These are phyloP conservation scores for Cytospora paraplurivora DNA, from an alignment of 2,329 filamentous ascomycete species.

Conservation along the genomic window DNA sequence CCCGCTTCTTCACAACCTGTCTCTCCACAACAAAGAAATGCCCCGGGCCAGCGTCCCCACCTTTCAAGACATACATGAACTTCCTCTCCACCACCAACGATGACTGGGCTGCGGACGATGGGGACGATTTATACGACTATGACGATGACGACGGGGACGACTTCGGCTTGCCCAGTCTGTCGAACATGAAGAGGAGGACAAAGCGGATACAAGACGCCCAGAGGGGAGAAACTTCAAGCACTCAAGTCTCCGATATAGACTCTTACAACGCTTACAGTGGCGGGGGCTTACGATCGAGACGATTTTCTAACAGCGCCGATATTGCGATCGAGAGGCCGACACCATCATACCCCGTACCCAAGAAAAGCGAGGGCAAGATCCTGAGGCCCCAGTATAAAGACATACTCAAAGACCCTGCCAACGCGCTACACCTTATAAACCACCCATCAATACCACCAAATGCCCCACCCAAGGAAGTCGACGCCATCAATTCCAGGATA, in stretches of 20 bases:
- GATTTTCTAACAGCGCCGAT: slow-evolving; percentile 84
- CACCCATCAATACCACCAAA: slow-evolving; percentile 75
- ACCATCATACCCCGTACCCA: slow-evolving; percentile 81
- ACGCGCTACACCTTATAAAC: slow-evolving; percentile 90
- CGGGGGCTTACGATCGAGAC: slow-evolving; percentile 33
- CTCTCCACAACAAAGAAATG: slow-evolving; percentile 44
- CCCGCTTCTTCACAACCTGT: slow-evolving; percentile 54
- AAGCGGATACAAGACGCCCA: slow-evolving; percentile 53
- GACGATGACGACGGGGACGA: slow-evolving; percentile 92
- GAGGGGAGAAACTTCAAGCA: slow-evolving; percentile 36
- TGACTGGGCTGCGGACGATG: slow-evolving; percentile 76
- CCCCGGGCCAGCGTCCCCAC: slow-evolving; percentile 60
- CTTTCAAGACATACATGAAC: slow-evolving; percentile 74
- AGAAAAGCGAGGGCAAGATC: slow-evolving; percentile 92
- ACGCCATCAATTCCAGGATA: slow-evolving; percentile 84
- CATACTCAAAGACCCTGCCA: slow-evolving; percentile 84
- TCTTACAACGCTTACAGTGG: slow-evolving; percentile 7
- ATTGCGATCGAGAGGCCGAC: slow-evolving; percentile 88
- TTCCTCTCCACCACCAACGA: slow-evolving; percentile 81
- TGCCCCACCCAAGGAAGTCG: slow-evolving; percentile 79
- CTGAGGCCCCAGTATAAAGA: slow-evolving; percentile 97
- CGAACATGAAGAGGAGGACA: slow-evolving; percentile 81
- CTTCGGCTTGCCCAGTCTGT: slow-evolving; percentile 89
- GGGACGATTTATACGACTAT: slow-evolving; percentile 75
- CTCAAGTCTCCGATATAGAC: slow-evolving; percentile 22